These are phyloP conservation scores for Paracoccidioides brasiliensis DNA, from an alignment of 2,329 filamentous ascomycete genomes.

Conservation along the genomic window DNA sequence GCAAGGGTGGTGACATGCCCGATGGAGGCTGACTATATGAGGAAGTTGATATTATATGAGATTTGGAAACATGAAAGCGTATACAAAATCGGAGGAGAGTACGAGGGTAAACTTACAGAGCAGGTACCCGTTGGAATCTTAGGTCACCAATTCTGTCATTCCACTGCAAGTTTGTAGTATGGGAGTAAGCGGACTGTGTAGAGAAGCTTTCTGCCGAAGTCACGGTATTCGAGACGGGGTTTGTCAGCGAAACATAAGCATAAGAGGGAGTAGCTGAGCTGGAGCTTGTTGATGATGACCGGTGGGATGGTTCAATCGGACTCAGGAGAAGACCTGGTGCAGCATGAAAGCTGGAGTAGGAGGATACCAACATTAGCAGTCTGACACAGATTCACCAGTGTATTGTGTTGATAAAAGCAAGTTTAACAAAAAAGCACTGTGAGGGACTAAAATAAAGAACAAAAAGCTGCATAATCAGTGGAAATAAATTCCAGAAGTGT, in stretches of 20 bases:
- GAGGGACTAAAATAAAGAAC: slow-evolving; percentile 4
- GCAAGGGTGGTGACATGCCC: slow-evolving; percentile 31
- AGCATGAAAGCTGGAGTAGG: slow-evolving; percentile 37
- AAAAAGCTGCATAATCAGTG: slow-evolving; percentile 1
- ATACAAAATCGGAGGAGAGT: background rate
- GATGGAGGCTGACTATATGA: slow-evolving; percentile 33
- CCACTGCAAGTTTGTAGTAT: slow-evolving; percentile 21
- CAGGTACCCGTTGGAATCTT: slow-evolving; percentile 22
- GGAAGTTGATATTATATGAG: slow-evolving; percentile 6
- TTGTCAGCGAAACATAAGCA: slow-evolving; percentile 29
- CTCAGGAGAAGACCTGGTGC: slow-evolving; percentile 38
- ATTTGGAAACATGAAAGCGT: background rate
- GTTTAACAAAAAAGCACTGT: slow-evolving; percentile 4
- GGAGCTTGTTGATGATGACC: slow-evolving; percentile 40
- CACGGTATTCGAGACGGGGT: slow-evolving; percentile 21
- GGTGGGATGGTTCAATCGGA: slow-evolving; percentile 41
- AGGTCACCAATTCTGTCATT: slow-evolving; percentile 28
- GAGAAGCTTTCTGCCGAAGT: slow-evolving; percentile 21
- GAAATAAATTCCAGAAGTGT: slow-evolving; percentile 3
- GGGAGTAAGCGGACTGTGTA: slow-evolving; percentile 22
- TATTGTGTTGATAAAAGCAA: slow-evolving; percentile 1
- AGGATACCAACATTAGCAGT: slow-evolving; percentile 8
- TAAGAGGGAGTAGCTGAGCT: slow-evolving; percentile 39
- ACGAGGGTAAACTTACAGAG: slow-evolving; percentile 25
- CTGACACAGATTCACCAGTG: slow-evolving; percentile 3